Evolutionary conservation across 129 eudicot species (phyloP), one percentile per base, ranked within the genome.

Genomic region (Dittrichia graveolens): DNA sequence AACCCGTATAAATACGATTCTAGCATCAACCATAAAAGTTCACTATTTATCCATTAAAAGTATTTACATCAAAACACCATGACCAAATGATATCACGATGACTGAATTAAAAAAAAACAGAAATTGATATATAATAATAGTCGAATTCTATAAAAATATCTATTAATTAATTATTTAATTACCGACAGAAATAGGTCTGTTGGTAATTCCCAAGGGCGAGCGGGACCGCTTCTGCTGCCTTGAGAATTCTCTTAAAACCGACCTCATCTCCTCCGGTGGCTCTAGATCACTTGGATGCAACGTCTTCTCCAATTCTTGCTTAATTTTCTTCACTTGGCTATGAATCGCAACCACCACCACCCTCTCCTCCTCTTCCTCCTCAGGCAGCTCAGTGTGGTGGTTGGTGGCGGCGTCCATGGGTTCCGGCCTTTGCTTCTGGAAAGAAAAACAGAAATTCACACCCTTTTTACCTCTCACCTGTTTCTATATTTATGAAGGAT

Each of bases 291-390:
- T 52, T 2, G 83, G 85, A 39, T 75, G 79, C 75, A 71, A 78
- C 2, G 83, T 85, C 53, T 85, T 88, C 83, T 88, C 88, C 69
- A 88, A 71, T 61, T 88, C 95, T 57, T 78, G 90, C 70, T 72
- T 85, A 3, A 88, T 84, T 50, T 83, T 88, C 49, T 59, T 57
- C 43, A 88, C 88, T 67, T 85, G 90, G 72, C 90, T 88, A 61
- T 88, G 95, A 34, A 88, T 65, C 0, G 83, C 88, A 10, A 85
- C 90, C 12, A 42, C 66, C 2, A 24, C 65, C 82, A 43, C 64
- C 86, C 0, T 34, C 47, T 61, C 69, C 7, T 72, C 77, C 9
- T 52, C n/a, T n/a, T n/a, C 76, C 15, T 40, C 79, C 60, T 34
- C 54, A 31, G 10, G 47, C 34, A 57, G 71, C 14, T 71, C 73